Evolutionary conservation across 2,329 filamentous ascomycete species (phyloP), one percentile per base, ranked within the genome.

Genomic region (Colletotrichum zoysiae): DNA sequence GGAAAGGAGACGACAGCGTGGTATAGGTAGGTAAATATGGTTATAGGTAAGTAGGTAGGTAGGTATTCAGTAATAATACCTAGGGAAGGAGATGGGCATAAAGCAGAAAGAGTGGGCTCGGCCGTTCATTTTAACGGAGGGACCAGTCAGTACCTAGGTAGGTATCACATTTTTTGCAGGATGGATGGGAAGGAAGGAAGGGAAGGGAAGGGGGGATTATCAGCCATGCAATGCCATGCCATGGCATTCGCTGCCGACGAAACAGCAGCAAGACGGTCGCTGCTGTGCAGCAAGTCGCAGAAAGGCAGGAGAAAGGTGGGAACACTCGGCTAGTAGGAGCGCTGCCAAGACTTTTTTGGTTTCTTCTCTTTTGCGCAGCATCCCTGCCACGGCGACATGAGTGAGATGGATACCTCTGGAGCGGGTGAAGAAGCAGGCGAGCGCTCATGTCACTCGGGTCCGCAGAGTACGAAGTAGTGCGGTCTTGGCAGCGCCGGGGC

Each of bases 271-370:
- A 51, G 46, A 48, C 46, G 59, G 46, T 7, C n/a, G 33, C 8
- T 26, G 26, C 53, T 64, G 35, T 53, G 23, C 35, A 63, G 60
- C 42, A 16, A 64, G 48, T 44, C n/a, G 46, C 14, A 59, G 55
- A 12, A 30, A n/a, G 6, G 20, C 23, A 57, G 30, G 61, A 20
- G 33, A 58, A 68, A 64, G 59, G 65, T 71, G 69, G 68, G 44
- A 44, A 71, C 59, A 53, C 42, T n/a, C 69, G 58, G 69, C 69
- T 59, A 42, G 55, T 62, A 30, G 59, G 55, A 42, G 60, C 66
- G 55, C 48, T 65, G 70, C 70, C 70, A 72, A 72, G 70, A 70
- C 70, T 57, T 57, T 67, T 67, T 48, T 40, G 70, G 70, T 72
- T 72, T 72, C 70, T 67, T 46, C 20, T 56, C 26, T 50, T 70